Percentiles rank a stretch among this genome's conserved stretches.
phyloP scores from a whole-genome alignment of 495 filamentous ascomycete species.

The Penicillium alfredii region DNA sequence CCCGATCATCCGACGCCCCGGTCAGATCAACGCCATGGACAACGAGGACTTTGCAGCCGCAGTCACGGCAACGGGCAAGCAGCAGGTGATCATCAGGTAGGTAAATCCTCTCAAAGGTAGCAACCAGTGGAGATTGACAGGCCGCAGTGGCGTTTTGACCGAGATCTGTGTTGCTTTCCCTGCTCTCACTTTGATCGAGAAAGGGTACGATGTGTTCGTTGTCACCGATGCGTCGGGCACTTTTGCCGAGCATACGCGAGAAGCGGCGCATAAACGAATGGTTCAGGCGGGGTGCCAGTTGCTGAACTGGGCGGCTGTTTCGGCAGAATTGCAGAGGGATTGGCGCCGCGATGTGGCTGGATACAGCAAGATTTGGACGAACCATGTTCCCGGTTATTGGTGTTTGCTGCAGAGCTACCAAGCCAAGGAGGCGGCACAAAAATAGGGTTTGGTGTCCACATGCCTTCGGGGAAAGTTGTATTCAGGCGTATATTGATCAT shows the following conservation, averaged over 20 bases:
- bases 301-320: conserved; percentile 49
- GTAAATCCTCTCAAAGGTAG: too few relatives aligned
- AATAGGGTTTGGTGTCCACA: too few relatives aligned
- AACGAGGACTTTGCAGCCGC: conserved; percentile 54
- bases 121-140: too few relatives aligned
- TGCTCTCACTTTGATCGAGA: conserved; percentile 54
- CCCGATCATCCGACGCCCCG: conserved; percentile 52
- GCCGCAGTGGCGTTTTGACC: conserved; percentile 56
- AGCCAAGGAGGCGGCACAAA: too few relatives aligned
- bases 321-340: conserved; percentile 58
- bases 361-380: conserved; percentile 2
- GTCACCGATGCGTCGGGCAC: conserved; percentile 58
- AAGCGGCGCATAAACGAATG: conserved; percentile 53
- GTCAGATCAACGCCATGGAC: conserved; percentile 65
- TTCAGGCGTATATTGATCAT: too few relatives aligned
- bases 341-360: conserved; percentile 35
- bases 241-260: conserved; percentile 38
- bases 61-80: conserved; percentile 49
- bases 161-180: conserved; percentile 61
- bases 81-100: conserved; percentile 49
- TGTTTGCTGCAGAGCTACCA: conserved; percentile 5
- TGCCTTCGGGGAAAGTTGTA: too few relatives aligned
- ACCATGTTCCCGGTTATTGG: conserved; percentile 2
- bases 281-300: conserved; percentile 49
- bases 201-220: conserved; percentile 60